Evolutionary conservation across 169 alveolate species (phyloP), one percentile per base, ranked within the genome.

Genomic region (Cryptosporidium ubiquitum): DNA sequence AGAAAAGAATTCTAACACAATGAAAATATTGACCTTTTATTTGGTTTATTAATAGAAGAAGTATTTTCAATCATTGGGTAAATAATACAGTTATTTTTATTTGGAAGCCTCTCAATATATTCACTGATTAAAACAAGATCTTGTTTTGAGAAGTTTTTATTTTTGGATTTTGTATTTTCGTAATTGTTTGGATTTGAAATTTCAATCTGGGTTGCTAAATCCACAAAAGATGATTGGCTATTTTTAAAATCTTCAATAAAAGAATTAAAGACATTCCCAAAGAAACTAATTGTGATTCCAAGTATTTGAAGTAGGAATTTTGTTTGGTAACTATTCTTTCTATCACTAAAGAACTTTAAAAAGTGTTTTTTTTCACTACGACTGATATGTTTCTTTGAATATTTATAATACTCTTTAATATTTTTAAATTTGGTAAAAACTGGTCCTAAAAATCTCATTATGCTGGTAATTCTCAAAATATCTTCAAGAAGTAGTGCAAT

Each of bases 251-350:
- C 75, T 4, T 39, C 58, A 26, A 79, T 42, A 26, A 79, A 61
- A 23, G 73, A 37, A 23, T 79, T 37, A 47, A 79, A 79, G 12
- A 79, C 20, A 61, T 79, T 79, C 23, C 89, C 89, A 44, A 79
- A 29, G 39, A 79, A 64, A 3, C 89, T 64, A 18, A 79, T 14
- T 0, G 68, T 61, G 20, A 61, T 37, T n/a, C 79, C 75, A 26
- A 79, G 52, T 37, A 79, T 61, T 40, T 79, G 69, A 60, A 79
- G 61, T 33, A 79, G 42, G 26, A 79, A 79, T 1, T 79, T 79
- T 9, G 73, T 79, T 29, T 79, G 73, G 23, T 79, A 79, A 35
- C 20, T 61, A 47, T 64, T 79, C 42, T 68, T 79, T 79, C 12
- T 79, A 42, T 79, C 68, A 64, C 68, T 61, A 33, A 79, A 79